Conservation (phyloP, 2,329 filamentous ascomycete species). For the Penicillium sp. region DNA sequence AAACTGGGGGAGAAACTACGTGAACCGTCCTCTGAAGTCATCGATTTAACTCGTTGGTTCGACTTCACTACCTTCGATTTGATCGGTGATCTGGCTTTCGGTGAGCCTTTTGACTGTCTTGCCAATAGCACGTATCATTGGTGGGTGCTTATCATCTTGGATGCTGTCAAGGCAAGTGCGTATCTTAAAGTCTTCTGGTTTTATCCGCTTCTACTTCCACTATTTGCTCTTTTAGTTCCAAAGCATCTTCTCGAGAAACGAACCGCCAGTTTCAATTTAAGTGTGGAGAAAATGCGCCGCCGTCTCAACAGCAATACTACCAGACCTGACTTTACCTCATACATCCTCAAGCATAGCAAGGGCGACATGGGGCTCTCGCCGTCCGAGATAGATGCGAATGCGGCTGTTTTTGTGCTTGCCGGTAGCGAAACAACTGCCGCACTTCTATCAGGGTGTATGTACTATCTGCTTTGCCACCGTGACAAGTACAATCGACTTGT, state of each 20-base stretch:
- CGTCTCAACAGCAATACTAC: constrained; percentile 15
- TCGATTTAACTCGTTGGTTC: constrained; percentile 25
- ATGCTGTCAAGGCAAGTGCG: constrained; percentile 24
- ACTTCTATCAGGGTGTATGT: constrained; percentile 22
- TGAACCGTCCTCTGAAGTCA: not conserved
- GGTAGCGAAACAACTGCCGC: constrained; percentile 29
- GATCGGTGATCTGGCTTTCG: constrained; percentile 37
- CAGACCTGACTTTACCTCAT: constrained; percentile 27
- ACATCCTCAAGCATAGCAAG: constrained; percentile 23
- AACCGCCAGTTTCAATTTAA: constrained; percentile 15
- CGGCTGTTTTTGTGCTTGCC: constrained; percentile 24
- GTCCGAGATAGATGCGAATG: constrained; percentile 25
- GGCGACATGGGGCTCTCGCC: constrained; percentile 15
- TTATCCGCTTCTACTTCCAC: constrained; percentile 17
- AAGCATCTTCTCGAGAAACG: constrained; percentile 18
- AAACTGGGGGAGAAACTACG: constrained; percentile 13
- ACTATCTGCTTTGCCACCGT: constrained; percentile 23
- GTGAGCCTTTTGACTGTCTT: constrained; percentile 34
- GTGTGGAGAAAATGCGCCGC: constrained; percentile 22
- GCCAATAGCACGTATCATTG: constrained; percentile 27
- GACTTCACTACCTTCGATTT: constrained; percentile 36
- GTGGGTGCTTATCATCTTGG: constrained; percentile 31
- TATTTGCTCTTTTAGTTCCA: constrained; percentile 16
- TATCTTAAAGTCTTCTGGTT: constrained; percentile 23
- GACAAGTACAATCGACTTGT: constrained; percentile 21